Conservation (phyloP, 202 grass and related monocot species). For the Digitaria exilis region DNA sequence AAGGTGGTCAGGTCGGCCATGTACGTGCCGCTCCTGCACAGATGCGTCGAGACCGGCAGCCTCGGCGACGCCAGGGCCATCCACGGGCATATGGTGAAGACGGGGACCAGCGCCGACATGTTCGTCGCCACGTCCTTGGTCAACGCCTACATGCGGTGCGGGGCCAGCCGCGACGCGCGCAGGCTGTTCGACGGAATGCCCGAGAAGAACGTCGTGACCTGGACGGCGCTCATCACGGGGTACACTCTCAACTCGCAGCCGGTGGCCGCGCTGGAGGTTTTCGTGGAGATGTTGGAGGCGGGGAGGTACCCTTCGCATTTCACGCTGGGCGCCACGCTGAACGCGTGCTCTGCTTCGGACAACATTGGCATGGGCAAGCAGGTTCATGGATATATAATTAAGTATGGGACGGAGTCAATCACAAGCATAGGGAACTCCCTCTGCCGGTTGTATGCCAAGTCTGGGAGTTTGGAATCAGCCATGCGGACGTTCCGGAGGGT, state of each 20-base stretch:
- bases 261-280: constrained; percentile 44
- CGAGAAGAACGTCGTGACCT: constrained; percentile 62
- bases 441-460: constrained; percentile 71
- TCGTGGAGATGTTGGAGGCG: constrained; percentile 62
- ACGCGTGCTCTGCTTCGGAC: constrained; percentile 45
- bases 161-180: constrained; percentile 37
- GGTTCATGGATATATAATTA: constrained; percentile 68
- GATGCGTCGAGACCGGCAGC: constrained; percentile 46
- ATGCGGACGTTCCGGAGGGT: constrained; percentile 56
- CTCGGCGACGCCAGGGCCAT: constrained; percentile 45
- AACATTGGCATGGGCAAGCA: constrained; percentile 60
- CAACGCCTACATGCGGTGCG: constrained; percentile 71
- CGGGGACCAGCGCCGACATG: constrained; percentile 45
- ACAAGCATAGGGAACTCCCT: constrained; percentile 71
- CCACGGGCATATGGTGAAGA: constrained; percentile 75
- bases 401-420: constrained; percentile 50
- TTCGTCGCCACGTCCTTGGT: constrained; percentile 65
- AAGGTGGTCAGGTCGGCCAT: constrained; percentile 50
- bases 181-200: constrained; percentile 57
- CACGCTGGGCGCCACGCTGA: constrained; percentile 66
- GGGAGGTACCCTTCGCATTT: constrained; percentile 61
- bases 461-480: constrained; percentile 54
- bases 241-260: constrained; percentile 63
- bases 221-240: constrained; percentile 75
- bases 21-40: constrained; percentile 74